Evolutionary conservation across 2,329 filamentous ascomycete species (phyloP), one percentile per base, ranked within the genome.

Genomic region (Aaosphaeria pasadenensis): DNA sequence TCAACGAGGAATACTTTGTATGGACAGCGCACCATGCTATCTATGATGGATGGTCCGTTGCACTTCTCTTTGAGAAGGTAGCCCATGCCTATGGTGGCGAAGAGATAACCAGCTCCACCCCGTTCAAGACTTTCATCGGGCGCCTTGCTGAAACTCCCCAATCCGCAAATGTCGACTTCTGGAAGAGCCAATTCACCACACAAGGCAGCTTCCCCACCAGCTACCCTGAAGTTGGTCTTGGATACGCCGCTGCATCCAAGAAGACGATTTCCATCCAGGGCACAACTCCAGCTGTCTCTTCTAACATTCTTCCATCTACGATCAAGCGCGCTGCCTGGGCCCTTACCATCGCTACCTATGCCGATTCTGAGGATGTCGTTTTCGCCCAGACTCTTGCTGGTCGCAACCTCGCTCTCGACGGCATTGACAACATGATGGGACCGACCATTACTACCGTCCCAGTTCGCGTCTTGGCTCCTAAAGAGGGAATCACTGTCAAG

Each of bases 361-460:
- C 53, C 42, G 30, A 55, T 47, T 47, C 50, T 9, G 54, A 56
- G 28, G 54, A 62, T 41, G 56, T 62, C 4, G 43, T 59, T 2
- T 63, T 63, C 32, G 62, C 52, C 11, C 52, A 44, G 31, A 54
- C 47, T 6, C 39, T 57, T 9, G 36, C 49, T 13, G 55, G 54
- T 7, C 55, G 57, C 11, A 52, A 55, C 29, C 5, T 50, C 13
- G 33, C 50, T 5, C 35, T 58, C 7, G 42, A 46, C 7, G 63
- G 62, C 4, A 65, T 71, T 38, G 55, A 60, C 9, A 44, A 62
- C n/a, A 64, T 72, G 11, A 54, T 66, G 29, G 71, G 67, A 5
- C 70, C 69, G 6, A 58, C 64, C 2, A 52, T 71, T 24, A 59
- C 69, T 4, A 69, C 71, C 5, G 60, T 75, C 5, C 73, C 73